Evolutionary conservation across 164 flowering plant genomes (phyloP), one percentile per base, ranked within the genome.

Genomic region (Pachysandra terminalis): DNA sequence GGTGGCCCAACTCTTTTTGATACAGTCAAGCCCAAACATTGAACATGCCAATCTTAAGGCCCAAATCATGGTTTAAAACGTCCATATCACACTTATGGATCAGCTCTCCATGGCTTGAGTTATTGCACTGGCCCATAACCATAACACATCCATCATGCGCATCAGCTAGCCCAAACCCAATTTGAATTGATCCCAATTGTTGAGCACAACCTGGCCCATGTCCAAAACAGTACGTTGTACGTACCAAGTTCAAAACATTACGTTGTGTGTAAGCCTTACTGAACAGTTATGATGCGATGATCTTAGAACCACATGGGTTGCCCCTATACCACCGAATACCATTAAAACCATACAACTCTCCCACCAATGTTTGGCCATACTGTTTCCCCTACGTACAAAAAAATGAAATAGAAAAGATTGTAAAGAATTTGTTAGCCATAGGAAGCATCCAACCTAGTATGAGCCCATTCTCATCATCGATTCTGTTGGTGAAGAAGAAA

Each of bases 401-500:
- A 56, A 56, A 65, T 65, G 68, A 65, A 24, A 32, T 55, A 12
- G 40, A 27, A 22, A 65, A 54, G 17, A 54, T 54, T 28, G 49
- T 65, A 3, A 37, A n/a, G 60, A 49, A 54, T 9, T 21, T 65
- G 49, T 5, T 65, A 37, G 51, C 25, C 0, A 28, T 26, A 8
- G 51, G 63, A 1, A 59, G 10, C 45, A 59, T 59, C 45, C 41
- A 59, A 16, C 40, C 63, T 1, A 32, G 45, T n/a, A 14, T 27
- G 1, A 19, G 41, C 22, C 63, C n/a, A 28, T 59, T 59, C 32
- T 59, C 63, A 27, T 65, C 68, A 0, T 60, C 32, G 19, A 17
- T 65, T 65, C 55, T 53, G 17, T 65, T 65, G 60, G 51, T 54
- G 15, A 65, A 55, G 16, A 65, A 65, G 40, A 54, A n/a, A n/a